These are phyloP conservation scores for Colletotrichum kahawae DNA, from an alignment of 2,329 filamentous ascomycete species.

Conservation along the genomic window DNA sequence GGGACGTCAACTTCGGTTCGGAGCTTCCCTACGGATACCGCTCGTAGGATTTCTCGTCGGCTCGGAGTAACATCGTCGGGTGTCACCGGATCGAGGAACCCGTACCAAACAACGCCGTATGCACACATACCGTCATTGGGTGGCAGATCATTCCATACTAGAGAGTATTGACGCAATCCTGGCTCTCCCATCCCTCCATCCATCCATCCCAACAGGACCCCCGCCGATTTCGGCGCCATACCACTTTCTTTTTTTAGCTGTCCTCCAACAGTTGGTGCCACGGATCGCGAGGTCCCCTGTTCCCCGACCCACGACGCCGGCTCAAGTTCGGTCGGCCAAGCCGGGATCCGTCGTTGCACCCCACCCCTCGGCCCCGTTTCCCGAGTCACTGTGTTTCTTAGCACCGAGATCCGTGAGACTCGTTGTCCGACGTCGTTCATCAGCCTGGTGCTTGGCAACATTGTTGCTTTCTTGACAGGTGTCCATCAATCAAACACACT, in stretches of 20 bases:
- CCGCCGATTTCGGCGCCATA: not conserved
- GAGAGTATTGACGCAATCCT: not conserved
- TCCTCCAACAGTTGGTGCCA: not conserved
- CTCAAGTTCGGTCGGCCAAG: not conserved
- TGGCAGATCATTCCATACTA: not conserved
- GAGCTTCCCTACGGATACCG: not conserved
- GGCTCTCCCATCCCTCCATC: not conserved
- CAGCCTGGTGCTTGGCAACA: not conserved
- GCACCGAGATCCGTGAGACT: not conserved
- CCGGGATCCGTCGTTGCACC: slow-evolving; percentile 3
- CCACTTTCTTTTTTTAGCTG: not conserved
- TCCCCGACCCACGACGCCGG: not conserved
- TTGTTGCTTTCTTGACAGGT: too few relatives aligned
- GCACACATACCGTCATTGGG: not conserved
- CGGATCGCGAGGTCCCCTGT: not conserved
- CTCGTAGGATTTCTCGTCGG: not conserved
- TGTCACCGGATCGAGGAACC: not conserved
- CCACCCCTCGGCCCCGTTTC: not conserved
- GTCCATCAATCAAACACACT: too few relatives aligned
- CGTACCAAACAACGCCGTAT: not conserved
- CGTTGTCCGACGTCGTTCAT: not conserved
- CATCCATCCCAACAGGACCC: not conserved
- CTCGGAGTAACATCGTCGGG: not conserved
- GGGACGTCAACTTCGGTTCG: not conserved
- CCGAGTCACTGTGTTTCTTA: not conserved